Percentiles rank a stretch among this genome's conserved stretches.
These are phyloP conservation scores for Fusarium compactum DNA, from an alignment of 2,329 filamentous ascomycete species.

Conservation along the genomic window DNA sequence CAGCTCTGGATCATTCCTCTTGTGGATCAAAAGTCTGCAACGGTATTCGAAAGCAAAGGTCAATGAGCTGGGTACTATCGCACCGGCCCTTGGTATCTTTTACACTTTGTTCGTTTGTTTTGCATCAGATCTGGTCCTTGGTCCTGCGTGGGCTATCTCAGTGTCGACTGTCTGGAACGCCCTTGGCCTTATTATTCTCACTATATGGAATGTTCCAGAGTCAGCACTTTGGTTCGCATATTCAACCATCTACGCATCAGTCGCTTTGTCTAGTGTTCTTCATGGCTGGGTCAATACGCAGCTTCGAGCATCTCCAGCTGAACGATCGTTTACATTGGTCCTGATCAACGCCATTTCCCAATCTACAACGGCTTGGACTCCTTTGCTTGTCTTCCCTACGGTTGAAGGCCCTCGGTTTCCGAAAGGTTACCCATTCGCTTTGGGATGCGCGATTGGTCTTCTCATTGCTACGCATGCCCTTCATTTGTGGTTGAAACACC, in stretches of 20 bases:
- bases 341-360: conserved; percentile 66
- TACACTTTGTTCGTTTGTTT: conserved; percentile 67
- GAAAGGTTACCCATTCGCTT: conserved; percentile 57
- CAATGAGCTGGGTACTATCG: conserved; percentile 65
- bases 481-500: conserved; percentile 37
- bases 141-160: conserved; percentile 67
- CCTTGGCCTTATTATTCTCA: conserved; percentile 64
- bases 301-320: conserved; percentile 58
- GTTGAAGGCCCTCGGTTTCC: conserved; percentile 58
- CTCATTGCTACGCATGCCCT: conserved; percentile 46
- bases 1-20: conserved; percentile 62
- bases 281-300: conserved; percentile 68
- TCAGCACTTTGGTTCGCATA: conserved; percentile 50
- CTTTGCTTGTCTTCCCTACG: conserved; percentile 62
- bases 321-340: conserved; percentile 63
- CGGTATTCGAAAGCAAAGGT: conserved; percentile 60
- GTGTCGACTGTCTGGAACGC: conserved; percentile 63
- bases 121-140: conserved; percentile 64
- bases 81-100: conserved; percentile 67
- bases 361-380: conserved; percentile 68
- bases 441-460: conserved; percentile 51
- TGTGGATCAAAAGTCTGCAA: conserved; percentile 69
- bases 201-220: conserved; percentile 68
- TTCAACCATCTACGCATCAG: conserved; percentile 61
- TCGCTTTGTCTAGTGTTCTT: conserved; percentile 66